Evolutionary conservation across 2,329 filamentous ascomycete genomes (phyloP), one percentile per base, ranked within the genome.

Genomic region (Zymoseptoria pseudotritici): DNA sequence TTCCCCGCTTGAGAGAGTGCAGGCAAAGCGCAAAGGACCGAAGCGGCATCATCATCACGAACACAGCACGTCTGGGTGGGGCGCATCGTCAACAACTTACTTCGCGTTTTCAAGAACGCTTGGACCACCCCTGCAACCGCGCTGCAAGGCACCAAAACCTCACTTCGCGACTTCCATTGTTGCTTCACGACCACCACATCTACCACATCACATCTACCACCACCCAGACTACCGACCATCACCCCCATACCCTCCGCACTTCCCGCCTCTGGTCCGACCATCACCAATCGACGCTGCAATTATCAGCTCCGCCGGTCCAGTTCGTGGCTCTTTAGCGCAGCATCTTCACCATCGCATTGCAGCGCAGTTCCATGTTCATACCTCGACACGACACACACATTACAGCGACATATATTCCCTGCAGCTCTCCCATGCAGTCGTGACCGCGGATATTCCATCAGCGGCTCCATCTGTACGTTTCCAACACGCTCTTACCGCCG

Each of bases 341-440:
- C 61, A 60, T 63, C 63, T 58, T 49, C 54, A 56, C 49, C 58
- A 57, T 56, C 53, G 36, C 59, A 68, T 61, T 50, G 56, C 61
- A 67, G 65, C 67, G 66, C 60, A 66, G 68, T 67, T 67, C 68
- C 66, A 69, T 70, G 69, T 64, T 64, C 61, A 69, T 68, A 68
- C 64, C 57, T 56, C 59, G 62, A 57, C 59, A 53, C 57, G 36
- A 58, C 53, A 54, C 64, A 63, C 66, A 58, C 63, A 64, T 65
- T 63, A 65, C 64, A 59, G 66, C 61, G 13, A 46, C 56, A 58
- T 54, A 60, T 57, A 54, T 54, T 65, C 63, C 51, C 65, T 55
- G 66, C 60, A 63, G 63, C 63, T 60, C 65, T 63, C 64, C 58
- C 46, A 58, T 50, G 42, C 55, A 49, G 60, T 61, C 54, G 62